Evolutionary conservation across 164 flowering plant species (phyloP), one percentile per base, ranked within the genome.

Genomic region (Piper betle): DNA sequence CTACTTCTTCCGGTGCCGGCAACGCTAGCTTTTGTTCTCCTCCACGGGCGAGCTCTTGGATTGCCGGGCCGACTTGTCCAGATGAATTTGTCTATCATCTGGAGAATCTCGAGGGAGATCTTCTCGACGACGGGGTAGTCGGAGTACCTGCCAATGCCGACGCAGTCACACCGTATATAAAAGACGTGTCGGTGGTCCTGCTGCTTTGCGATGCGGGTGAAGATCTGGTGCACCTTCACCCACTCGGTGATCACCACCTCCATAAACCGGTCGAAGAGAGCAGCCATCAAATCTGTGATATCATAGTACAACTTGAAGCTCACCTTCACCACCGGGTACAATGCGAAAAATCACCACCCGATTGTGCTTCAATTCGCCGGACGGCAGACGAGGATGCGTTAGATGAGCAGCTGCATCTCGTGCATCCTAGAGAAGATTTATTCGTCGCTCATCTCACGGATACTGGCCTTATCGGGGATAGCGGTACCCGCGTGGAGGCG

Each of bases 401-500:
- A 91, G 25, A 92, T 79, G 3, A 92, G 83, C 60, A 83, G 89
- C 57, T 75, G 87, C 62, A 85, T 66, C 64, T 82, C 83, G 18
- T 86, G 82, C 37, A 68, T 46, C 76, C 83, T 79, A 0, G 82
- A 62, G 43, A 87, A 85, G 0, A 89, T 53, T 1, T 67, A 62
- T 4, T 82, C 88, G 4, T 50, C 71, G 58, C 62, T 79, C 84
- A 87, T 72, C 0, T 87, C 91, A 0, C 74, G 63, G 2, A 78
- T 65, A 0, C 94, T 88, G 2, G 84, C 77, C 75, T 53, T 15
- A n/a, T n/a, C n/a, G n/a, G n/a, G n/a, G n/a, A n/a, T n/a, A n/a
- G n/a, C n/a, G n/a, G n/a, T n/a, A n/a, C n/a, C n/a, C n/a, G 75
- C 80, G n/a, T 77, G 95, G 91, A 85, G 86, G 62, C 75, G 64